Base-by-base conservation (phyloP, 2,329 filamentous ascomycete species). In the Fusarium concolor region DNA sequence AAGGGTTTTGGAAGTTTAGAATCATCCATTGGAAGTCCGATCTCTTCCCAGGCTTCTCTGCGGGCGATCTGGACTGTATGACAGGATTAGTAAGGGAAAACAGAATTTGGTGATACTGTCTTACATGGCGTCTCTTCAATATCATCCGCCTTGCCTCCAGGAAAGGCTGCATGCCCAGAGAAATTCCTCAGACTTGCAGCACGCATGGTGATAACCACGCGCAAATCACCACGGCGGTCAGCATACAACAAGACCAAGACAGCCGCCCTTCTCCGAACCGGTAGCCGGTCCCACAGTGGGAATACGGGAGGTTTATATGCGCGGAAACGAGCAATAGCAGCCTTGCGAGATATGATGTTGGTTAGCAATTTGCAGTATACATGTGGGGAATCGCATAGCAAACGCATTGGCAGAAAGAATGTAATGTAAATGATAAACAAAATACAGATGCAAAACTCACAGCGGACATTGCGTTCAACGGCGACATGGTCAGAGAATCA, bases 21-120 rank as follows among this genome's bases (percentile, higher is more conserved):
- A 75, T 94, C 88, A 71, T 89, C 85, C 74, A 90, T 84, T 2
- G 95, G 92, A 4, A 98, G 88, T 2, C 95, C 95, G 68, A 98
- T 97, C 78, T 98, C 95, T 78, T 98, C 95, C 77, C 87, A 92
- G 2, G 95, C 94, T 83, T 98, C 95, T 67, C 95, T 89, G 22
- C 95, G 89, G 10, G 95, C 94, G 51, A 94, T 96, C 75, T 94
- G 87, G 78, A 93, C 93, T 80, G 83, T 2, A 42, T 7, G 15
- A n/a, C 31, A n/a, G 3, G 18, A 45, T 65, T 22, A 63, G 43
- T 28, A 17, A 17, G 10, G 2, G 31, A 10, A 4, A 22, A 15
- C 9, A 20, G 17, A 14, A 31, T 18, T 39, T 22, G 38, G 8
- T 29, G 51, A 18, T 10, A 18, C 10, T 72, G 26, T 20, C 83